phyloP scores from a whole-genome alignment of 345 rosid genomes.

The Brassica carinata region DNA sequence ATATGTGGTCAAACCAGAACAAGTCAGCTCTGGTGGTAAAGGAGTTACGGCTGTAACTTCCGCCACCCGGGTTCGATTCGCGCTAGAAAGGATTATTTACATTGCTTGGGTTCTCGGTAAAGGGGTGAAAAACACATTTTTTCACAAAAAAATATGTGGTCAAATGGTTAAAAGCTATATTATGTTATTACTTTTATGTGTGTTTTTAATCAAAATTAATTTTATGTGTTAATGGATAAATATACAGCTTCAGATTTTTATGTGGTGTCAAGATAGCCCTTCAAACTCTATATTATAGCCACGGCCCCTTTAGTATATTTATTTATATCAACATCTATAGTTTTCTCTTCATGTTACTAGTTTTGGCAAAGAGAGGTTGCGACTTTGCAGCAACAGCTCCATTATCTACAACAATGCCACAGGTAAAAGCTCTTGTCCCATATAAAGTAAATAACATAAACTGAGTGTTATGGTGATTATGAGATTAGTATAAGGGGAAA shows the following conservation, averaged over 20 bases:
- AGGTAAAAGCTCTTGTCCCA: slow-evolving; percentile 46
- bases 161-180: not conserved
- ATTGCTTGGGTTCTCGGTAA: too few relatives aligned
- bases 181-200: too few relatives aligned
- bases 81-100: too few relatives aligned
- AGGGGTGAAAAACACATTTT: too few relatives aligned
- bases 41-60: too few relatives aligned
- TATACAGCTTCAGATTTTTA: not conserved
- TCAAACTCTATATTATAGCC: not conserved
- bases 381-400: slow-evolving; percentile 67
- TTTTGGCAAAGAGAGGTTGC: slow-evolving; percentile 82
- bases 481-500: not conserved
- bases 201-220: too few relatives aligned
- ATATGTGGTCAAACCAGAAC: not conserved
- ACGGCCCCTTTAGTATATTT: not conserved
- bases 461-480: not conserved
- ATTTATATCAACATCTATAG: not conserved
- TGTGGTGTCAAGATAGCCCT: not conserved
- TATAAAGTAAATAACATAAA: too few relatives aligned
- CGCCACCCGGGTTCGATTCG: too few relatives aligned
- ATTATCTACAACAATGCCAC: slow-evolving; percentile 65
- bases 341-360: slow-evolving; percentile 41
- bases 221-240: not conserved
- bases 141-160: not conserved
- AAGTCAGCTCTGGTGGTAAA: too few relatives aligned